Evolutionary conservation across 2,329 filamentous ascomycete genomes (phyloP).

Genomic region (Neofusicoccum cordaticola): DNA sequence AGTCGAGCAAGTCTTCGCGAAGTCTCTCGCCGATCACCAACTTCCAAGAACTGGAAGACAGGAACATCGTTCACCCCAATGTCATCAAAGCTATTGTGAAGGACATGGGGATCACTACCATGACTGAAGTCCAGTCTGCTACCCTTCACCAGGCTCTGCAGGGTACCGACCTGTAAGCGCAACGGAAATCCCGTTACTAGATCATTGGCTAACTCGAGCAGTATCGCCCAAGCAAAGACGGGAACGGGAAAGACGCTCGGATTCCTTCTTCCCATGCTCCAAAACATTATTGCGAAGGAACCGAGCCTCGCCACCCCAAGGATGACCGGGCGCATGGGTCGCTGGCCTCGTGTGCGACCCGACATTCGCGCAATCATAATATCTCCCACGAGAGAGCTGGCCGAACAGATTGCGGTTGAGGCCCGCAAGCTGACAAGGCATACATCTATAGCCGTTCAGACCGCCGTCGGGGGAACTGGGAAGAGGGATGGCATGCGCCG

Average conservation of each 20-base stretch:
- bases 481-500: constrained; percentile 66
- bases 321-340: constrained; percentile 32
- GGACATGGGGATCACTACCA: constrained; percentile 72
- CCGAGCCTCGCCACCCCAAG: constrained; percentile 53
- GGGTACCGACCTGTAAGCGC: constrained; percentile 75
- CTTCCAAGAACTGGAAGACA: constrained; percentile 45
- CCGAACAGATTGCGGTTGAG: constrained; percentile 67
- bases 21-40: constrained; percentile 30
- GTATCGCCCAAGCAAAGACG: constrained; percentile 87
- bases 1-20: constrained; percentile 21
- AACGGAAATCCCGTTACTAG: background rate
- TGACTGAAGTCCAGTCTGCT: constrained; percentile 88
- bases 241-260: constrained; percentile 96
- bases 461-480: constrained; percentile 87
- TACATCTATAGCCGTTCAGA: constrained; percentile 68
- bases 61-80: constrained; percentile 57
- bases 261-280: constrained; percentile 82
- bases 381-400: constrained; percentile 62
- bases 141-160: constrained; percentile 78
- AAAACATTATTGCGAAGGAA: constrained; percentile 68
- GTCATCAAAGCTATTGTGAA: constrained; percentile 67
- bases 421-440: constrained; percentile 63
- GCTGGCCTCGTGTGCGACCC: constrained; percentile 30
- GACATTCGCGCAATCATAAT: constrained; percentile 61
- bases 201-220: constrained; percentile 21